Evolutionary conservation across 208 protist genomes (phyloP).

Genomic region (Balamuthia mandrillaris): DNA sequence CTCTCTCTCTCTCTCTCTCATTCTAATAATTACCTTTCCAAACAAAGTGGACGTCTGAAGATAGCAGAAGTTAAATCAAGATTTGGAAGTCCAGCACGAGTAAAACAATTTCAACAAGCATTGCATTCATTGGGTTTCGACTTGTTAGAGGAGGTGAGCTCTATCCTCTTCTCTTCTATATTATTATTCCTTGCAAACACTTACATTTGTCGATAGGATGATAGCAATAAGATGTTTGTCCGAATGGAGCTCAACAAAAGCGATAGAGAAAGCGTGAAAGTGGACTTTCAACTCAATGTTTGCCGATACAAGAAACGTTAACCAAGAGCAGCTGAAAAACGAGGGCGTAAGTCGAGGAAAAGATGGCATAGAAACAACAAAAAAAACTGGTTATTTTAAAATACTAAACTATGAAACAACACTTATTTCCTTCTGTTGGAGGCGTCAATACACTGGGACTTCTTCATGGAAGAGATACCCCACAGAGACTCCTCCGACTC

Average conservation of each 20-base stretch:
- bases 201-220: constrained; percentile 67
- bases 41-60: constrained; percentile 72
- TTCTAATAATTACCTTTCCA: background rate
- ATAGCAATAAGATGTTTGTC: constrained; percentile 85
- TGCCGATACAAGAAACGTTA: constrained; percentile 91
- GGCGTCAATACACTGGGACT: background rate
- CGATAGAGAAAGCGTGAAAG: constrained; percentile 70
- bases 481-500: background rate
- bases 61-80: constrained; percentile 89
- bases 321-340: background rate
- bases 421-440: background rate
- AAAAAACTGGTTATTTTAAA: background rate
- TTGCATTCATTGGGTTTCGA: constrained; percentile 82
- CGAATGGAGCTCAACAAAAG: constrained; percentile 85
- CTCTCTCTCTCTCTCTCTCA: background rate
- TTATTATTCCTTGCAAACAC: background rate
- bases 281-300: constrained; percentile 75
- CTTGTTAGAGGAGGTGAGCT: constrained; percentile 49
- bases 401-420: background rate
- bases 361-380: background rate
- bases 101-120: constrained; percentile 75
- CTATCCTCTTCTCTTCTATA: background rate
- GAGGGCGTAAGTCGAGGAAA: background rate
- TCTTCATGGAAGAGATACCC: background rate
- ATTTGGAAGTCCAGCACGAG: constrained; percentile 77